Percentiles rank a stretch among this genome's conserved stretches.
These are phyloP conservation scores for Kwoniella heveanensis DNA, from an alignment of 768 basidiomycete species.

Conservation along the genomic window DNA sequence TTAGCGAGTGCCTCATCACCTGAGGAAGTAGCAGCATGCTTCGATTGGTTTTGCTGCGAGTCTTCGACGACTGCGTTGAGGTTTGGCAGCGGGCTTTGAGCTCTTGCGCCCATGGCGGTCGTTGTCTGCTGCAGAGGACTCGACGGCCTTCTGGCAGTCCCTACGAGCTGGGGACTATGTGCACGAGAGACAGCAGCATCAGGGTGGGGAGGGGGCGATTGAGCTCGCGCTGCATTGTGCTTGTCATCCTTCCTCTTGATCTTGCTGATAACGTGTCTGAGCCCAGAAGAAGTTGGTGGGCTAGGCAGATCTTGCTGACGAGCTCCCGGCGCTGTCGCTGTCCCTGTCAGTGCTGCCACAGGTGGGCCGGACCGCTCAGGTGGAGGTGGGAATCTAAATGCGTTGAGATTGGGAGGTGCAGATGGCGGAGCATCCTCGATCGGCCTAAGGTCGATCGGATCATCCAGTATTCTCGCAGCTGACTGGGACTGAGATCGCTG, in stretches of 20 bases:
- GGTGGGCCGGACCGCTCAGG: slow-evolving; percentile 8
- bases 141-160: neutral
- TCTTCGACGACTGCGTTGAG: neutral
- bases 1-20: slow-evolving; percentile 34
- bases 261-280: slow-evolving; percentile 18
- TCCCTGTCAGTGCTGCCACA: neutral
- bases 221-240: neutral
- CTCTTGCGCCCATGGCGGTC: neutral
- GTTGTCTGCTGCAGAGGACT: neutral
- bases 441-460: slow-evolving; percentile 25
- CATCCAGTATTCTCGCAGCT: slow-evolving; percentile 21
- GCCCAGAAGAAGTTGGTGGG: slow-evolving; percentile 19
- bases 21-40: slow-evolving; percentile 15
- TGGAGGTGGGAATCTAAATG: slow-evolving; percentile 30
- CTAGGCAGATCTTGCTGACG: neutral
- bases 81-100: slow-evolving; percentile 3
- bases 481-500: slow-evolving; percentile 18
- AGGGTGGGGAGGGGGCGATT: slow-evolving; percentile 12
- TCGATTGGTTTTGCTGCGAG: neutral
- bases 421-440: slow-evolving; percentile 11
- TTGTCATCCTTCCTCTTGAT: slow-evolving; percentile 14
- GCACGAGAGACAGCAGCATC: neutral
- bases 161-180: neutral
- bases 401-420: slow-evolving; percentile 29
- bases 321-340: neutral